phyloP scores from a whole-genome alignment of 2,329 filamentous ascomycete species.

The Aspergillus brunneoviolaceus region DNA sequence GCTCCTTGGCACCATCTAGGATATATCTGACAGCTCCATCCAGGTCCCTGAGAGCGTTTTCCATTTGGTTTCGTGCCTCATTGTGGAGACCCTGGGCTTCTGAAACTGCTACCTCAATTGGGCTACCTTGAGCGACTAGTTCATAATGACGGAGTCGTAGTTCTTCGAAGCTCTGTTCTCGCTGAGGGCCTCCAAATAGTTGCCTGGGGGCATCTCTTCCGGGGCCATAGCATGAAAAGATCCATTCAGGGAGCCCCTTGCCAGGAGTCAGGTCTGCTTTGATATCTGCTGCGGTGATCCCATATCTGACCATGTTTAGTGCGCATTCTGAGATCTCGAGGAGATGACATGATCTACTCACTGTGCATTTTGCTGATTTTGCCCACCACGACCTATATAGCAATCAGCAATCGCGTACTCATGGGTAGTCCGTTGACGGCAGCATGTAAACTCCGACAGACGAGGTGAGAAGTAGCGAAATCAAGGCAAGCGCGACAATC shows the following conservation, averaged over 20 bases:
- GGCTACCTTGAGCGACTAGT: conserved; percentile 61
- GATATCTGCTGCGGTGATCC: conserved; percentile 60
- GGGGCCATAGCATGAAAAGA: conserved; percentile 82
- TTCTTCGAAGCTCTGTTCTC: conserved; percentile 89
- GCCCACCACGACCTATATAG: conserved; percentile 1
- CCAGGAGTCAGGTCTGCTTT: conserved; percentile 61
- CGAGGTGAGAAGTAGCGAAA: neutral
- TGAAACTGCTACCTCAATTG: conserved; percentile 50
- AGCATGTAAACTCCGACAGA: neutral
- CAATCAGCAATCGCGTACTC: neutral
- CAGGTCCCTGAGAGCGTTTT: conserved; percentile 66
- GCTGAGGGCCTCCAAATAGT: conserved; percentile 73
- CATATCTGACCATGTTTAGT: conserved; percentile 44
- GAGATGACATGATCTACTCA: conserved; percentile 17
- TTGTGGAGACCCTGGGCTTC: conserved; percentile 58
- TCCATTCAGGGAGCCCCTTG: conserved; percentile 74
- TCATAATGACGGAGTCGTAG: conserved; percentile 72
- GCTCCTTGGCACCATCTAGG: conserved; percentile 63
- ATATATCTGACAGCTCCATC: conserved; percentile 72
- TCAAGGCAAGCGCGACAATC: neutral
- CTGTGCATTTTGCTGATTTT: conserved; percentile 22
- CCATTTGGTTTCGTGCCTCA: conserved; percentile 69
- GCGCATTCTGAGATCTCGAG: too few relatives aligned
- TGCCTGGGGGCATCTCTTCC: conserved; percentile 74
- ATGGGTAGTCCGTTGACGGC: neutral